Conservation (phyloP, 441 rosid species). For the Monsonia emarginata region DNA sequence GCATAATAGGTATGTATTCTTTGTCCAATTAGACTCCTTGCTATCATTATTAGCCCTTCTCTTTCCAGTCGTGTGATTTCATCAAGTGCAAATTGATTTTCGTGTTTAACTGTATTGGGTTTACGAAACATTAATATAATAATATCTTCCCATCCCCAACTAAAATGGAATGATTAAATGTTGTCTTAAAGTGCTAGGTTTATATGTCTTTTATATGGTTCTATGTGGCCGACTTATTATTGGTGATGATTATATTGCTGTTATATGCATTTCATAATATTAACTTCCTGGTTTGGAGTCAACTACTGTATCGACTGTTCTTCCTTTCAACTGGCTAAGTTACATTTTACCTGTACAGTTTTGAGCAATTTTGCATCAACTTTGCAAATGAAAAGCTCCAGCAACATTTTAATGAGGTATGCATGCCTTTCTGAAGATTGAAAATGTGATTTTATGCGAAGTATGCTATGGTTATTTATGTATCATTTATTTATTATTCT, state of each 20-base stretch:
- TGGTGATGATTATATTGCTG: not conserved
- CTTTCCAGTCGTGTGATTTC: not conserved
- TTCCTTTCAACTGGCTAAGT: not conserved
- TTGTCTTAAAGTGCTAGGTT: not conserved
- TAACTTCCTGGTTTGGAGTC: not conserved
- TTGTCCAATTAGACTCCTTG: slow-evolving; percentile 28
- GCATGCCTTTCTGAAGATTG: slow-evolving; percentile 9
- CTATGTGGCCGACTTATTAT: not conserved
- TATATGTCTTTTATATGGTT: not conserved
- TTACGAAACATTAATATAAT: not conserved
- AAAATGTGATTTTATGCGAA: slow-evolving; percentile 9
- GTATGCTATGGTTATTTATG: not conserved
- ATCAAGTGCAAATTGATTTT: not conserved
- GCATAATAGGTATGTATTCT: slow-evolving; percentile 85
- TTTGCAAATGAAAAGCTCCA: slow-evolving; percentile 77
- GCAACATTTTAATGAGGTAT: slow-evolving; percentile 77
- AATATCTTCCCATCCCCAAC: not conserved
- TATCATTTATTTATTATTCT: not conserved
- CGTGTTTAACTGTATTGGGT: not conserved
- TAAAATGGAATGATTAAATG: not conserved
- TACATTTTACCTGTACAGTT: slow-evolving; percentile 24
- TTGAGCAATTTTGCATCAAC: slow-evolving; percentile 77
- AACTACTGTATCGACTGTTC: not conserved
- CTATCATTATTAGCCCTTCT: not conserved
- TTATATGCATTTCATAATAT: not conserved